Percentiles rank a stretch among this genome's conserved stretches.
These are phyloP conservation scores for Vanrija sp. DNA, from an alignment of 1,284 basidiomycete species.

Conservation along the genomic window DNA sequence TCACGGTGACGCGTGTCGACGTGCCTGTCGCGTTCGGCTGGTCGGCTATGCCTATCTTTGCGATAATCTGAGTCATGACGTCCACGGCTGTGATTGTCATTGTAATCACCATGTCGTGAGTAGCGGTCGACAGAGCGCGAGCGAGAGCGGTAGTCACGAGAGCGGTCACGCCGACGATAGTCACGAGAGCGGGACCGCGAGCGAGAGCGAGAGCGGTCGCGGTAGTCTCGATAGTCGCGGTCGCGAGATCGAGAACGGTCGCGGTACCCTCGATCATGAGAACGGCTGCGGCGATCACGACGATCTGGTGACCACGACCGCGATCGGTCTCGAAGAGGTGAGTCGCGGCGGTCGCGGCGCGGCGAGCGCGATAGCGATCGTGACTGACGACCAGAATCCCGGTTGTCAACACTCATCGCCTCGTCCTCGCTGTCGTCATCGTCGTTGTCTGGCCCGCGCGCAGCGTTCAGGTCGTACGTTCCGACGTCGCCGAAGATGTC, in stretches of 20 bases:
- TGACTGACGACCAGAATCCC: background rate
- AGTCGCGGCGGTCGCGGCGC: slow-evolving; percentile 1
- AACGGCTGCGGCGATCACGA: background rate
- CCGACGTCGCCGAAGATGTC: slow-evolving; percentile 80
- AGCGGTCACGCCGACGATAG: background rate
- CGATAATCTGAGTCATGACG: slow-evolving; percentile 1
- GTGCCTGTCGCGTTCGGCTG: background rate
- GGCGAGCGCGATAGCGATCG: slow-evolving; percentile 2
- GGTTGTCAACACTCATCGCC: background rate
- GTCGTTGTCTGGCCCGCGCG: slow-evolving; percentile 24
- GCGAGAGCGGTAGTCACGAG: too few species aligned
- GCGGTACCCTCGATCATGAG: background rate
- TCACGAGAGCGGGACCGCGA: slow-evolving; percentile 1
- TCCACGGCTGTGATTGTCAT: background rate
- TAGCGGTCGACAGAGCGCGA: background rate
- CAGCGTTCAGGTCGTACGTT: slow-evolving; percentile 67
- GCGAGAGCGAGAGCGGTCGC: slow-evolving; percentile 4
- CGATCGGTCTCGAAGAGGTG: slow-evolving; percentile 1
- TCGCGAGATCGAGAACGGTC: slow-evolving; percentile 3
- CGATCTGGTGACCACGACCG: slow-evolving; percentile 8
- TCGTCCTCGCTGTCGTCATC: slow-evolving; percentile 18
- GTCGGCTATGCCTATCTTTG: background rate
- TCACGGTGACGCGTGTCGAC: slow-evolving; percentile 1
- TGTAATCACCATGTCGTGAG: background rate
- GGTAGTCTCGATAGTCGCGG: background rate